Evolutionary conservation across 2,329 filamentous ascomycete genomes (phyloP).

Genomic region (Zelopaecilomyces penicillatus): DNA sequence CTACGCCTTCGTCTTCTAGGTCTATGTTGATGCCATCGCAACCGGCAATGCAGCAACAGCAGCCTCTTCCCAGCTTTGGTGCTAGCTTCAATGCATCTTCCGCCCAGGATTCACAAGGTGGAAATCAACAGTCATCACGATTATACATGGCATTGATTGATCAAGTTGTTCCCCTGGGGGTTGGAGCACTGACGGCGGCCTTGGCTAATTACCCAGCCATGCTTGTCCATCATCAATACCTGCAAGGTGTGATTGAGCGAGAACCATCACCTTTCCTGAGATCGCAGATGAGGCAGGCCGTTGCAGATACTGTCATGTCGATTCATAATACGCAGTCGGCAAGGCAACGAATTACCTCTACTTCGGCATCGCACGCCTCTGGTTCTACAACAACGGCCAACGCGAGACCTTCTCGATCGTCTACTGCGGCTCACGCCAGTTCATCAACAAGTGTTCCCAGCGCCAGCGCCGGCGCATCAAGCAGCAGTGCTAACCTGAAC

Average conservation of each 20-base stretch:
- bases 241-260: constrained; percentile 44
- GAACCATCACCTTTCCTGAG: constrained; percentile 40
- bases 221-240: constrained; percentile 37
- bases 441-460: background rate
- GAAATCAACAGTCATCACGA: too few species aligned
- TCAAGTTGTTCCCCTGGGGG: constrained; percentile 41
- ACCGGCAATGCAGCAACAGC: too few species aligned
- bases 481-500: background rate
- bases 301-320: constrained; percentile 37
- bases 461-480: background rate
- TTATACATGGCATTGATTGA: constrained; percentile 47
- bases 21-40: too few species aligned
- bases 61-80: too few species aligned
- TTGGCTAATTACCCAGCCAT: constrained; percentile 40
- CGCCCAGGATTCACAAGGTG: too few species aligned
- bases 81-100: too few species aligned
- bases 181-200: constrained; percentile 35
- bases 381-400: background rate
- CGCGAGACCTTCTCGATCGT: background rate
- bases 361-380: background rate
- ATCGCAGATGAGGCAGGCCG: constrained; percentile 40
- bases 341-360: constrained; percentile 13
- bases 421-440: background rate
- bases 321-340: constrained; percentile 36
- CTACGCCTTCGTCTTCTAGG: too few species aligned